A percentile compares a stretch with the other conserved stretches of the same genome.
phyloP scores from a whole-genome alignment of 768 basidiomycete species.

The Collybia sordida region DNA sequence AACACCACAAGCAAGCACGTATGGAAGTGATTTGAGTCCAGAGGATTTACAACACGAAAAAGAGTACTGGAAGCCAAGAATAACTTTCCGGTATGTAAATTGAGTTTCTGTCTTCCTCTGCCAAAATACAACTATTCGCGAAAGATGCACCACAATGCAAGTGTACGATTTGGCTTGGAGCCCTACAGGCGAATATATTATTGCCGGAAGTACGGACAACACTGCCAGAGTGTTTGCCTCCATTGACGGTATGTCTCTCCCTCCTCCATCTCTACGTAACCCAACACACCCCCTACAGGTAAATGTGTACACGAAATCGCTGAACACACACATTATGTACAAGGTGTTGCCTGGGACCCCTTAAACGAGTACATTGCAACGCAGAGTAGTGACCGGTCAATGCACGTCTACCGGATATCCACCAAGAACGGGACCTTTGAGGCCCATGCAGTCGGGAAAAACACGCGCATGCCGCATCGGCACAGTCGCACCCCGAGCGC shows the following conservation, averaged over 20 bases:
- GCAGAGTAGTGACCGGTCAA: conserved; percentile 93
- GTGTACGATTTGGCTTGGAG: conserved; percentile 99
- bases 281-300: conserved; percentile 41
- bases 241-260: conserved; percentile 56
- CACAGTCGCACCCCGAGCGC: conserved; percentile 72
- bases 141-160: conserved; percentile 91
- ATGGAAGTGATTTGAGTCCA: conserved; percentile 76
- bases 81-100: conserved; percentile 70
- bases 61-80: conserved; percentile 92
- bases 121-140: neutral
- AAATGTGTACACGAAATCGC: conserved; percentile 88
- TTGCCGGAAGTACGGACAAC: conserved; percentile 98
- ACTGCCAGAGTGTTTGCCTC: conserved; percentile 82
- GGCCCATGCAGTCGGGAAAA: conserved; percentile 89
- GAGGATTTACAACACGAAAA: conserved; percentile 89
- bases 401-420: conserved; percentile 89
- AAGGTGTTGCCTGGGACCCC: conserved; percentile 99
- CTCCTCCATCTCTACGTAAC: neutral
- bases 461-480: conserved; percentile 71
- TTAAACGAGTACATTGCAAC: conserved; percentile 97
- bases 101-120: neutral
- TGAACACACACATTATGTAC: conserved; percentile 95
- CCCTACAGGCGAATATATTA: conserved; percentile 89
- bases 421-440: conserved; percentile 82
- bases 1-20: conserved; percentile 65